Percentiles rank a stretch among this genome's conserved stretches.
Evolutionary conservation across 1,139 yeast genomes (phyloP).

Genomic region (Zygoascus hellenicus): DNA sequence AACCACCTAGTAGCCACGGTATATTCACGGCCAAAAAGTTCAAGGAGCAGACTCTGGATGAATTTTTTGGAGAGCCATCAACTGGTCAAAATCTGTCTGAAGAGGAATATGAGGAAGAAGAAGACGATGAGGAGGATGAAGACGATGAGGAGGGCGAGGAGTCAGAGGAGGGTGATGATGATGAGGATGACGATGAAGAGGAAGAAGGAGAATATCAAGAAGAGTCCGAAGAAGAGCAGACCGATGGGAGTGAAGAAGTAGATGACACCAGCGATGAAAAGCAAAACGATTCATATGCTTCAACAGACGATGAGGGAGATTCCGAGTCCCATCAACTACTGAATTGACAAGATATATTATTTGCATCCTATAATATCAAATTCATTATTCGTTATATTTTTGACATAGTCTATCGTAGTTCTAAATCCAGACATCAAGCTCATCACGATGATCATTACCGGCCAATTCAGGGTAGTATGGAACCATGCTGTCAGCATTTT

Average conservation of each 20-base stretch:
- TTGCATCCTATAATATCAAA: too few species aligned
- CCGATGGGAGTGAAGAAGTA: constrained; percentile 21
- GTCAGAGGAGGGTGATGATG: constrained; percentile 16
- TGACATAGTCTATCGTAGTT: neutral
- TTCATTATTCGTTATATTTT: neutral
- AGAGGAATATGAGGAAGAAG: constrained; percentile 23
- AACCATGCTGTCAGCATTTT: constrained; percentile 67
- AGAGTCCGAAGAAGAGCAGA: constrained; percentile 19
- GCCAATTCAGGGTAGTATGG: constrained; percentile 69
- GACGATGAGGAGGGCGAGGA: constrained; percentile 24
- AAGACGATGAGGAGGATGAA: constrained; percentile 22
- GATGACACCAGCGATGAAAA: constrained; percentile 21
- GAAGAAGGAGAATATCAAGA: constrained; percentile 3
- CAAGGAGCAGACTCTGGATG: constrained; percentile 74
- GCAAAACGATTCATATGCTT: constrained; percentile 14
- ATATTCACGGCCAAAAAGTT: constrained; percentile 32
- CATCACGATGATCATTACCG: constrained; percentile 30
- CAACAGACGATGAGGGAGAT: neutral
- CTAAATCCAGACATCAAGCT: constrained; percentile 41
- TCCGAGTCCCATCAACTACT: neutral
- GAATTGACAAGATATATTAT: neutral
- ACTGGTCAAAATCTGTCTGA: constrained; percentile 17
- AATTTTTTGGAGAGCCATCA: constrained; percentile 54
- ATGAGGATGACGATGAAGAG: constrained; percentile 13
- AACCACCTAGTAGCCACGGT: constrained; percentile 9